A percentile compares a stretch with the other conserved stretches of the same genome.
Evolutionary conservation across 2,329 filamentous ascomycete species (phyloP).

Genomic region (Venturia carpophila): DNA sequence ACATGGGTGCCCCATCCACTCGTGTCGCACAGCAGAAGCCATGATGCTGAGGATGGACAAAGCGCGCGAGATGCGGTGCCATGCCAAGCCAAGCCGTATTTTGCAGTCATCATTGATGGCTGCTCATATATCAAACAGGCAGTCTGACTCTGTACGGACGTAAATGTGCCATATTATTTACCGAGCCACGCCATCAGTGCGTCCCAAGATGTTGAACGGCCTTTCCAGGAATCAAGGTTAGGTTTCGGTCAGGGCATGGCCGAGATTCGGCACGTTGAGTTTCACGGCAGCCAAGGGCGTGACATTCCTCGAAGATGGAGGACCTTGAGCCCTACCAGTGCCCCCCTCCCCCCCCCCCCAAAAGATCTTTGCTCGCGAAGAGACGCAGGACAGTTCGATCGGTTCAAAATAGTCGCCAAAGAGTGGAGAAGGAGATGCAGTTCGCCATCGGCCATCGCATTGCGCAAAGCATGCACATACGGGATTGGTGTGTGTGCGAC

Average conservation of each 20-base stretch:
- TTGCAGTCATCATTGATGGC: no score
- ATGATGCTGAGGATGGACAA: conserved; percentile 7
- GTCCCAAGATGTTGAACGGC: background rate
- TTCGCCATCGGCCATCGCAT: background rate
- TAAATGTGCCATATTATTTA: background rate
- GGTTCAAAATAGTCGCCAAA: background rate
- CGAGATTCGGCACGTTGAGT: background rate
- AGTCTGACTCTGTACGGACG: no score
- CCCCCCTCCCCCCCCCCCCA: no score
- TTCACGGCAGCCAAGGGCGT: background rate
- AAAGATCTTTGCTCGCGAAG: background rate
- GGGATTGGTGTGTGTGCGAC: no score
- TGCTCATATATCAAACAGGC: no score
- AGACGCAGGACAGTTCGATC: no score
- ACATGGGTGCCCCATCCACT: background rate
- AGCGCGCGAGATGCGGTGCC: conserved; percentile 3
- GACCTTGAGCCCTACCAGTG: no score
- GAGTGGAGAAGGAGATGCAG: background rate
- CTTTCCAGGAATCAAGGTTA: background rate
- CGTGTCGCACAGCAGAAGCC: conserved; percentile 1
- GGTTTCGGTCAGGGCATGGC: background rate
- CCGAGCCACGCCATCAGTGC: background rate
- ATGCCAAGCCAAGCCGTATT: no score
- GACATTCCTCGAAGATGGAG: background rate
- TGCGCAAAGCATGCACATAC: background rate